Evolutionary conservation across 169 alveolate genomes (phyloP), one percentile per base, ranked within the genome.

Genomic region (Plasmodium ovale): DNA sequence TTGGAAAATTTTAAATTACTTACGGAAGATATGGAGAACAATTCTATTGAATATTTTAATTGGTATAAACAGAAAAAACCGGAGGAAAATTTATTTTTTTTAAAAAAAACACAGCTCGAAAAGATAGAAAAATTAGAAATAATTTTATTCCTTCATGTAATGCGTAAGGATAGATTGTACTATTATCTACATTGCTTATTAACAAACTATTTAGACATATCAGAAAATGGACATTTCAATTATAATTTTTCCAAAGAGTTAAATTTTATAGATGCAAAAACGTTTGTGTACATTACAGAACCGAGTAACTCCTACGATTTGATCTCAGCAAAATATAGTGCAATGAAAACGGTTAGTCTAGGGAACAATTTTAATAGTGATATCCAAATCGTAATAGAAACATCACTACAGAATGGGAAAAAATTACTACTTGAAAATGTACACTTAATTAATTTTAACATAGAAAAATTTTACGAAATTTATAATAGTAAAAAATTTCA

Each of bases 361-460:
- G 87, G 88, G 1, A 87, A 87, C 35, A 87, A 87, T 56, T 68
- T 87, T 31, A 72, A 87, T 51, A 87, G 35, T 73, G 71, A 73
- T 51, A 87, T 68, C 14, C 88, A 87, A 87, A 73, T 87, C 51
- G 10, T 69, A 10, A 87, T 87, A 12, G 88, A 87, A 87, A 73
- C 88, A 9, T 73, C 87, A 0, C 21, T 87, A 29, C 88, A 87
- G 21, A 87, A 87, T 56, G 87, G 88, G 16, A 73, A 62, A 53
- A 87, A 73, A 67, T 60, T 73, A 47, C 49, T 87, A 87, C 42
- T 73, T 62, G 88, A 87, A 53, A 87, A 87, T 73, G 21, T 73
- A 5, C 77, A 87, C 44, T 53, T 87, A 59, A 87, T 72, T 16
- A 67, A 73, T 33, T 87, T 49, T 56, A 87, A 87, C 56, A 87